These are phyloP conservation scores for Cutaneotrichosporon daszewskae DNA, from an alignment of 1,284 basidiomycete genomes.

Conservation along the genomic window DNA sequence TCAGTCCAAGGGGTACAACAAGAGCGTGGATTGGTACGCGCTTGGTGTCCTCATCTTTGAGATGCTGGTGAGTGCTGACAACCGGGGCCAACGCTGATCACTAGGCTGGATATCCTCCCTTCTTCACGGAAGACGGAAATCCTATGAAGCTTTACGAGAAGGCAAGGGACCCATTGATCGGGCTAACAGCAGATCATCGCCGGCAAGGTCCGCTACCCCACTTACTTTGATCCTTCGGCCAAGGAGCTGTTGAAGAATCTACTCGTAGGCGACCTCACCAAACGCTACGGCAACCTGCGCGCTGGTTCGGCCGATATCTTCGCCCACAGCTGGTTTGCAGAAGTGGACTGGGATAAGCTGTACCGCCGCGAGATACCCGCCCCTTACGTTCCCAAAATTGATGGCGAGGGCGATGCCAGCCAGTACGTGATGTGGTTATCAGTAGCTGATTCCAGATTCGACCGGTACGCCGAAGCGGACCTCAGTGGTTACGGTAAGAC, in stretches of 20 bases:
- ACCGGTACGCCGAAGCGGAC: slow-evolving; percentile 49
- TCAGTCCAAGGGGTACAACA: slow-evolving; percentile 88
- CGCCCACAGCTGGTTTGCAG: slow-evolving; percentile 90
- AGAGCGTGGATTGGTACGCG: slow-evolving; percentile 98
- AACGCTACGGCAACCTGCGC: slow-evolving; percentile 86
- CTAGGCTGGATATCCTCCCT: slow-evolving; percentile 52
- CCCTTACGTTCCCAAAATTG: slow-evolving; percentile 87
- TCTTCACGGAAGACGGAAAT: slow-evolving; percentile 58
- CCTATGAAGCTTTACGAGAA: slow-evolving; percentile 86
- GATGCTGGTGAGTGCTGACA: slow-evolving; percentile 50
- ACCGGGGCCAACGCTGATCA: neutral
- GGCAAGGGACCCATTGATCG: slow-evolving; percentile 54
- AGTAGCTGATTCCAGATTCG: slow-evolving; percentile 34
- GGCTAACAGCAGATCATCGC: slow-evolving; percentile 39
- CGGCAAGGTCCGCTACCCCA: slow-evolving; percentile 84
- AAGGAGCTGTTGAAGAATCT: slow-evolving; percentile 85
- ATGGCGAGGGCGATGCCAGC: slow-evolving; percentile 80
- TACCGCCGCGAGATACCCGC: slow-evolving; percentile 83
- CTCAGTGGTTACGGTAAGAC: slow-evolving; percentile 48
- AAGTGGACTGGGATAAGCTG: slow-evolving; percentile 90
- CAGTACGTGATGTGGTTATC: slow-evolving; percentile 57
- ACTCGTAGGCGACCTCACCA: slow-evolving; percentile 82
- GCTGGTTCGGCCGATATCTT: slow-evolving; percentile 94
- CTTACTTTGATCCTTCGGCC: slow-evolving; percentile 72
- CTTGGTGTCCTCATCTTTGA: slow-evolving; percentile 77